Percentiles rank a stretch among this genome's conserved stretches.
These are phyloP conservation scores for Pseudogymnoascus sp. DNA, from an alignment of 2,329 filamentous ascomycete species.

Conservation along the genomic window DNA sequence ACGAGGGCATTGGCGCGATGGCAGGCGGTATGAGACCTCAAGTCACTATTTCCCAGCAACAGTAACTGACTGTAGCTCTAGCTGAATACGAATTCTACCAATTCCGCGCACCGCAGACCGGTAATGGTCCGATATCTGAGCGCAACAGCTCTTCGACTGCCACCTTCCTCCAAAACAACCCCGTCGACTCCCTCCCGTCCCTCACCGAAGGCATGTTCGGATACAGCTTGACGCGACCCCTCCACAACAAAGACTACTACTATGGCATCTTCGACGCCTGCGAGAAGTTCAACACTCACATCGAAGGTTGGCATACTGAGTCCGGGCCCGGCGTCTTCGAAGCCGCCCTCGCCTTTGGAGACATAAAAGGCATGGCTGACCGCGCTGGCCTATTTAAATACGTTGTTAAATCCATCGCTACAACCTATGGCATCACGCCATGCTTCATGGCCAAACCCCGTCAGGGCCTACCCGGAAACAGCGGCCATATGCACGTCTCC, in stretches of 20 bases:
- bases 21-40: constrained; percentile 63
- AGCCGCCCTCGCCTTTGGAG: constrained; percentile 84
- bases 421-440: constrained; percentile 82
- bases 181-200: constrained; percentile 62
- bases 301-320: constrained; percentile 95
- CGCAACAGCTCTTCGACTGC: constrained; percentile 61
- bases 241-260: constrained; percentile 88
- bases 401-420: constrained; percentile 79
- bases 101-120: constrained; percentile 58
- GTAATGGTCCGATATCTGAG: constrained; percentile 38
- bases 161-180: constrained; percentile 63
- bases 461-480: constrained; percentile 85
- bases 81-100: constrained; percentile 95
- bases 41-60: not conserved
- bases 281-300: constrained; percentile 65
- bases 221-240: constrained; percentile 77
- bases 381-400: constrained; percentile 90
- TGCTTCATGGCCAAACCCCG: constrained; percentile 99
- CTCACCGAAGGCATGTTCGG: constrained; percentile 94
- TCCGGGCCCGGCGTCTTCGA: constrained; percentile 92
- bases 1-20: constrained; percentile 70
- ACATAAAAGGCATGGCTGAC: constrained; percentile 85
- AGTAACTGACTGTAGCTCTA: constrained; percentile 30
- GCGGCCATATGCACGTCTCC: constrained; percentile 91
- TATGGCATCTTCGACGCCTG: constrained; percentile 81